Evolutionary conservation across 2,329 filamentous ascomycete genomes (phyloP).

Genomic region (Penicillium sp.): DNA sequence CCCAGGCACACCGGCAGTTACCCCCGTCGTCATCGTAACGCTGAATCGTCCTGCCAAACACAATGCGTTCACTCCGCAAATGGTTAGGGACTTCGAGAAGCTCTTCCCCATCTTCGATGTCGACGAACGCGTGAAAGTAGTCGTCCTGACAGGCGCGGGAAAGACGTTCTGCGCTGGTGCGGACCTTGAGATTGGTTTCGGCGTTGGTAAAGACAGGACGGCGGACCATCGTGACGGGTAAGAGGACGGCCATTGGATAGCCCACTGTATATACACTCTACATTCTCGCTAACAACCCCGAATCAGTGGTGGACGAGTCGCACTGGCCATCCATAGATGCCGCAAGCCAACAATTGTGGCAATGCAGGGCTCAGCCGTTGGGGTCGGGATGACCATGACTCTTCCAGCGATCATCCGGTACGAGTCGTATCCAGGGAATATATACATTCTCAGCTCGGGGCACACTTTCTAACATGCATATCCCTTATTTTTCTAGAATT

Average conservation of each 20-base stretch:
- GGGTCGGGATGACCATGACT: conserved; percentile 59
- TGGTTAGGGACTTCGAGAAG: conserved; percentile 48
- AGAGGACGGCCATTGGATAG: conserved; percentile 5
- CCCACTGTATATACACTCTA: not conserved
- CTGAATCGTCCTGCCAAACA: conserved; percentile 57
- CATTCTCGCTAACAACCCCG: conserved; percentile 41
- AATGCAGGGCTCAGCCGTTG: conserved; percentile 56
- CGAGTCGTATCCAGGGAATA: not conserved
- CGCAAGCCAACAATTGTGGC: conserved; percentile 57
- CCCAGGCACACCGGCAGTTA: conserved; percentile 48
- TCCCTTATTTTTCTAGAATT: conserved; percentile 36
- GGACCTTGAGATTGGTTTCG: conserved; percentile 55
- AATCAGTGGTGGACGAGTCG: conserved; percentile 28
- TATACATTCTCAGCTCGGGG: no score
- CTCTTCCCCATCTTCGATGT: conserved; percentile 44
- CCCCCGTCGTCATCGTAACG: conserved; percentile 48
- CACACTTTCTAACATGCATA: not conserved
- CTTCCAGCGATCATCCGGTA: conserved; percentile 54
- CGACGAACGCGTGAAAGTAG: conserved; percentile 54
- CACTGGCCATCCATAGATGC: conserved; percentile 56
- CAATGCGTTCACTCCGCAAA: conserved; percentile 56
- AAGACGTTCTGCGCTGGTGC: conserved; percentile 52
- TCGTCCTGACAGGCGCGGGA: conserved; percentile 54
- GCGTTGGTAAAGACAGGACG: conserved; percentile 31
- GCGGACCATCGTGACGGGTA: conserved; percentile 56